Evolutionary conservation across 2,329 filamentous ascomycete species (phyloP).

Genomic region (Penicillium sp.): DNA sequence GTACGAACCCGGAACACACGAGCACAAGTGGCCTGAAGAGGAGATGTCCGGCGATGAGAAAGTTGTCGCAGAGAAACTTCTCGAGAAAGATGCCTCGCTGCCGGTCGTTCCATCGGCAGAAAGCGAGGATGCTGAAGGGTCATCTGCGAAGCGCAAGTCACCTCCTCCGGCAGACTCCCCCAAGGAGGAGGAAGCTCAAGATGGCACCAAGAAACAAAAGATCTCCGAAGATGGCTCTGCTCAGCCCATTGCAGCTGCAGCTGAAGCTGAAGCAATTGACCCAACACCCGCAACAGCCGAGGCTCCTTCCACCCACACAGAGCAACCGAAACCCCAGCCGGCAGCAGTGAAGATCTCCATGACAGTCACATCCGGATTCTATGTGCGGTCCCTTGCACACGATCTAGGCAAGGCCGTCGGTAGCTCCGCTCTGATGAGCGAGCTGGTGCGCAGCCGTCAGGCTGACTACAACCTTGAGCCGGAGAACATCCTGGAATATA

Average conservation of each 20-base stretch:
- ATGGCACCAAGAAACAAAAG: constrained; percentile 37
- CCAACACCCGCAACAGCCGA: constrained; percentile 18
- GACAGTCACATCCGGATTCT: constrained; percentile 95
- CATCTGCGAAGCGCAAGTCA: constrained; percentile 39
- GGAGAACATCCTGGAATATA: constrained; percentile 75
- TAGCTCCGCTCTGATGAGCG: constrained; percentile 84
- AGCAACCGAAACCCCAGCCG: constrained; percentile 41
- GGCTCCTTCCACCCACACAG: constrained; percentile 15
- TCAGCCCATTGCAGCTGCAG: constrained; percentile 6
- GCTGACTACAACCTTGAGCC: constrained; percentile 75
- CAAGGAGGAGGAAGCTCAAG: constrained; percentile 19
- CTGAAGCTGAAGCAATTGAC: constrained; percentile 12
- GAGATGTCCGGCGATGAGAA: constrained; percentile 78
- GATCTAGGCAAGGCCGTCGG: constrained; percentile 83
- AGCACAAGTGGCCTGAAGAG: constrained; percentile 76
- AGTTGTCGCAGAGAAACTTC: constrained; percentile 70
- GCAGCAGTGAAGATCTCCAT: constrained; percentile 83
- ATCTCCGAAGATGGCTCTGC: constrained; percentile 33
- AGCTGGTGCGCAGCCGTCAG: constrained; percentile 79
- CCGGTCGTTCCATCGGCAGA: constrained; percentile 26
- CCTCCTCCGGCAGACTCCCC: constrained; percentile 32
- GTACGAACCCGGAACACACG: constrained; percentile 77
- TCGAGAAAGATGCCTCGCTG: constrained; percentile 43
- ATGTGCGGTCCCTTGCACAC: constrained; percentile 91
- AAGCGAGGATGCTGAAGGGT: constrained; percentile 32